phyloP scores from a whole-genome alignment of 306 rosid genomes.

The Parietaria judaica region DNA sequence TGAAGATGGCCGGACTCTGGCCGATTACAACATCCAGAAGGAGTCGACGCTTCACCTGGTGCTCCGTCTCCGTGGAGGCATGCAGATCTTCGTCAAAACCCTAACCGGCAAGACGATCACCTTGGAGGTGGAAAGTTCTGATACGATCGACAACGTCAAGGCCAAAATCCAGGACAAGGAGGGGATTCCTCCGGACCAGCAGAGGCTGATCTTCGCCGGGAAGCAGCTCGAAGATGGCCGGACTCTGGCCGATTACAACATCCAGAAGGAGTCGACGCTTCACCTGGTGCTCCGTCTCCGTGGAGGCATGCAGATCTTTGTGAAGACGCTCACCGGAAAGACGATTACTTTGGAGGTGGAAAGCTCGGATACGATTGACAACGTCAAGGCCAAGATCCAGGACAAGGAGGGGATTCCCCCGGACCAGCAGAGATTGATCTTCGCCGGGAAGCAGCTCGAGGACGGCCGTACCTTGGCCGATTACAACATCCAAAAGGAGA shows the following conservation, averaged over 20 bases:
- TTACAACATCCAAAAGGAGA: constrained; percentile 41
- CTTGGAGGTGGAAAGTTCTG: constrained; percentile 32
- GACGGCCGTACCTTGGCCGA: constrained; percentile 34
- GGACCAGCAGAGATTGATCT: constrained; percentile 33
- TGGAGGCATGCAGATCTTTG: constrained; percentile 42
- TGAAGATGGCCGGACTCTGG: constrained; percentile 31
- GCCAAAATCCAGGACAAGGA: constrained; percentile 39
- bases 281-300: constrained; percentile 40
- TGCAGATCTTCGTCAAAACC: constrained; percentile 39
- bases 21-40: constrained; percentile 35
- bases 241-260: constrained; percentile 31
- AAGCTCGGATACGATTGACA: constrained; percentile 38
- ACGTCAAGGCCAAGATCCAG: constrained; percentile 41
- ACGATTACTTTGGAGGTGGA: constrained; percentile 36
- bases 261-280: constrained; percentile 38
- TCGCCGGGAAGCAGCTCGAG: constrained; percentile 32
- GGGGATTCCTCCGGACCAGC: constrained; percentile 29
- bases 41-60: constrained; percentile 30
- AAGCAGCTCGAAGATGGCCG: constrained; percentile 41
- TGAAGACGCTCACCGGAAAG: constrained; percentile 32
- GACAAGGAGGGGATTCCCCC: constrained; percentile 33
- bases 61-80: constrained; percentile 24
- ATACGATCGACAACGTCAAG: constrained; percentile 34
- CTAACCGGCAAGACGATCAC: constrained; percentile 40
- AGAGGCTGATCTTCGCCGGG: constrained; percentile 33